Evolutionary conservation across 2,329 filamentous ascomycete species (phyloP), one percentile per base, ranked within the genome.

Genomic region (Fusarium sp.): DNA sequence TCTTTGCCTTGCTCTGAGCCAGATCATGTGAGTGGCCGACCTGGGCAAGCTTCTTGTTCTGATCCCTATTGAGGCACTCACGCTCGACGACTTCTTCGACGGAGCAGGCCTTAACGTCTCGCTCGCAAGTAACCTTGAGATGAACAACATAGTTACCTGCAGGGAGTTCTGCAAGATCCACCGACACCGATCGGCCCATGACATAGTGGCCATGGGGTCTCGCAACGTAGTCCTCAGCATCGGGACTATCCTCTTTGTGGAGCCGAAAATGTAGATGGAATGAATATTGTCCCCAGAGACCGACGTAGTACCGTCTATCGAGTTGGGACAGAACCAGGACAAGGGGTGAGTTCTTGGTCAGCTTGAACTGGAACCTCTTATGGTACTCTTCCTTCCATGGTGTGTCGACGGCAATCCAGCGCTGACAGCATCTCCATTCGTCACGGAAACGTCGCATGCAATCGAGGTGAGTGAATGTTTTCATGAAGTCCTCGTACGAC

Each of bases 351-450:
- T 89, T 84, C 60, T 88, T 86, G 22, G 86, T 86, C 10, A 92
- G 80, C 54, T 85, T 86, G 78, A 92, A 87, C 66, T 88, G 85
- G 77, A 91, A 92, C 76, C 90, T 90, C 68, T 90, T 86, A 73
- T 90, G 87, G 78, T 90, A 92, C 62, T 90, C 86, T 1, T 89
- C 90, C 90, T 92, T 0, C 90, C 90, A 92, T 0, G 90, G 88
- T 0, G 92, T 90, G 32, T 90, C 86, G 11, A 91, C 86, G 2
- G 88, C 89, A 58, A 91, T 89, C 90, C 90, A 92, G 68, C 87
- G 86, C 63, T 89, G 87, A n/a, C 86, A 87, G 60, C 88, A 86
- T 50, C 86, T 85, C 90, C 90, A 92, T 70, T 89, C 86, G 25
- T 90, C 87, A 35, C 87, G 84, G 80, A 92, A 92, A 22, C 92